These are phyloP conservation scores for Cyberlindnera mrakii DNA, from an alignment of 805 yeast genomes.

Conservation along the genomic window DNA sequence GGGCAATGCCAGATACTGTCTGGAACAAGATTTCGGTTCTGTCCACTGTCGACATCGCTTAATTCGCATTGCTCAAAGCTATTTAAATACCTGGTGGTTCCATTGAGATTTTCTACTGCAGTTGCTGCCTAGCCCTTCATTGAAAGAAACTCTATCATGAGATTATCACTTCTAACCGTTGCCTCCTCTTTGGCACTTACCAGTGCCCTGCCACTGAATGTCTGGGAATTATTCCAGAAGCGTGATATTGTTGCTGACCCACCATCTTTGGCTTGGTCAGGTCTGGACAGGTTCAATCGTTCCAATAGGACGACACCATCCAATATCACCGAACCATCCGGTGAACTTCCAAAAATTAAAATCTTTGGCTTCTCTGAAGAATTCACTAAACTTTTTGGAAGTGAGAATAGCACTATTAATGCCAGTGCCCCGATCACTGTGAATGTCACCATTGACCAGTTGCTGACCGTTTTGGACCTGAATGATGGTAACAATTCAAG, in stretches of 20 bases:
- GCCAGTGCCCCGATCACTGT: not conserved
- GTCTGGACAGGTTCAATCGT: conserved; percentile 1
- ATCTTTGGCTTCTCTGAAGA: conserved; percentile 12
- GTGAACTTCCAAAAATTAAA: conserved; percentile 2
- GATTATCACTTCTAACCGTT: not conserved
- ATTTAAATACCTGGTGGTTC: too few relatives aligned
- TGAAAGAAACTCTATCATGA: not conserved
- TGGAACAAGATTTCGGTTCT: too few relatives aligned
- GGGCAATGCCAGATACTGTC: too few relatives aligned
- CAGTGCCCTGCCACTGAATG: conserved; percentile 1
- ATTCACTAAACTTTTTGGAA: conserved; percentile 10
- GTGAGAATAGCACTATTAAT: not conserved
- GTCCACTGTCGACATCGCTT: too few relatives aligned
- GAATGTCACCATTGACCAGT: not conserved
- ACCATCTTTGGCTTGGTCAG: not conserved
- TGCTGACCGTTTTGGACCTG: not conserved
- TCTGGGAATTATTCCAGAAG: not conserved
- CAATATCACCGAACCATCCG: not conserved
- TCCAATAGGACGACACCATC: conserved; percentile 1
- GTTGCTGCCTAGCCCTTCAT: not conserved
- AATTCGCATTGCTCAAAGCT: too few relatives aligned
- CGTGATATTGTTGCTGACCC: not conserved
- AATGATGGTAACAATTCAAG: not conserved
- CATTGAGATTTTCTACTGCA: too few relatives aligned
- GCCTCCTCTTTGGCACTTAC: not conserved